A percentile compares a stretch with the other conserved stretches of the same genome.
phyloP scores from a whole-genome alignment of 345 rosid genomes.

The Eucalyptus coolabah region DNA sequence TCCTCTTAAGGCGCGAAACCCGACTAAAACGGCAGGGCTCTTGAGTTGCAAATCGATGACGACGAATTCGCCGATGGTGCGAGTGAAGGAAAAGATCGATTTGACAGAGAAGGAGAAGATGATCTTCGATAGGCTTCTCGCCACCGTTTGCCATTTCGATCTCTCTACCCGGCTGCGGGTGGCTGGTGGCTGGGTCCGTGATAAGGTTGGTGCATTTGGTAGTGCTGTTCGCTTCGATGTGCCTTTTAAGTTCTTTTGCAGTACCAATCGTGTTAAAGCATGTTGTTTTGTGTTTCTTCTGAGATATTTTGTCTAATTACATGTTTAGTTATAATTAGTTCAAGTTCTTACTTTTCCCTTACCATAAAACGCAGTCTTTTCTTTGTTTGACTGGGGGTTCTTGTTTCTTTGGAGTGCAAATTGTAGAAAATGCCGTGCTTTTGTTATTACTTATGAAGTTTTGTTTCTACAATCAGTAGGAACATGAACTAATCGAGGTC shows the following conservation, averaged over 20 bases:
- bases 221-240: not conserved
- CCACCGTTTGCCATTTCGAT: constrained; percentile 49
- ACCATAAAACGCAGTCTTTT: not conserved
- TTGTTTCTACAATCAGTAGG: not conserved
- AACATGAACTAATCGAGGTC: not conserved
- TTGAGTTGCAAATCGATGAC: constrained; percentile 18
- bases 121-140: constrained; percentile 63
- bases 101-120: constrained; percentile 47
- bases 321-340: not conserved
- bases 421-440: not conserved
- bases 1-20: not conserved
- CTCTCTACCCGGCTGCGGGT: constrained; percentile 79
- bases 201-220: constrained; percentile 38
- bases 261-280: not conserved
- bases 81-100: constrained; percentile 53
- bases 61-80: constrained; percentile 3
- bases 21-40: not conserved
- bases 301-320: not conserved
- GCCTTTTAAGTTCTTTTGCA: not conserved
- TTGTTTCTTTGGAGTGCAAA: not conserved
- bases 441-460: not conserved
- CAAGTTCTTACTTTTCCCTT: not conserved
- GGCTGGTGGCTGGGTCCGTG: constrained; percentile 99
- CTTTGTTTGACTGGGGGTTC: not conserved
- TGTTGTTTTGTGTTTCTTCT: not conserved